phyloP scores from a whole-genome alignment of 1,284 basidiomycete genomes.

The Pseudozyma sp. region DNA sequence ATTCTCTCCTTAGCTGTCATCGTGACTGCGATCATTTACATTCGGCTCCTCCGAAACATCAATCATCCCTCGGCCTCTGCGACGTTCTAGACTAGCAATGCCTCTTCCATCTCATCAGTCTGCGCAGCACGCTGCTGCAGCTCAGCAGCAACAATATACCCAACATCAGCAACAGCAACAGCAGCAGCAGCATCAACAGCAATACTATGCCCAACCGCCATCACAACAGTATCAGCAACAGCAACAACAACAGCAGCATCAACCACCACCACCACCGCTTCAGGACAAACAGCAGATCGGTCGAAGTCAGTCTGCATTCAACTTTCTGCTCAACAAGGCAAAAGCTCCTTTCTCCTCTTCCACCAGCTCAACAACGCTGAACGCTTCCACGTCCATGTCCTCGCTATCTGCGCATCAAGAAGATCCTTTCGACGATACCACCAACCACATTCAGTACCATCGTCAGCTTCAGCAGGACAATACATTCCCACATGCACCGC shows the following conservation, averaged over 20 bases:
- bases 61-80: not conserved
- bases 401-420: constrained; percentile 40
- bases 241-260: constrained; percentile 15
- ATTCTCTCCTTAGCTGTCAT: not conserved
- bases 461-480: constrained; percentile 45
- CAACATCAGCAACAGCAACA: constrained; percentile 11
- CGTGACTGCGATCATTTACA: no score
- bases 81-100: constrained; percentile 13
- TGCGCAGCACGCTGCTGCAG: constrained; percentile 21
- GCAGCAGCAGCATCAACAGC: constrained; percentile 12
- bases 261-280: constrained; percentile 14
- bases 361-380: constrained; percentile 35
- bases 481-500: constrained; percentile 33
- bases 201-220: constrained; percentile 11
- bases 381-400: constrained; percentile 52
- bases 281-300: constrained; percentile 40
- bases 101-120: constrained; percentile 23
- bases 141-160: constrained; percentile 14
- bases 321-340: constrained; percentile 63
- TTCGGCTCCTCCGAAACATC: not conserved
- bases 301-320: constrained; percentile 61
- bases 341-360: constrained; percentile 60
- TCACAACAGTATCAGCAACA: constrained; percentile 9
- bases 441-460: constrained; percentile 47
- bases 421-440: constrained; percentile 43